Evolutionary conservation across 2,329 filamentous ascomycete species (phyloP), one percentile per base, ranked within the genome.

Genomic region (Penicillium sp.): DNA sequence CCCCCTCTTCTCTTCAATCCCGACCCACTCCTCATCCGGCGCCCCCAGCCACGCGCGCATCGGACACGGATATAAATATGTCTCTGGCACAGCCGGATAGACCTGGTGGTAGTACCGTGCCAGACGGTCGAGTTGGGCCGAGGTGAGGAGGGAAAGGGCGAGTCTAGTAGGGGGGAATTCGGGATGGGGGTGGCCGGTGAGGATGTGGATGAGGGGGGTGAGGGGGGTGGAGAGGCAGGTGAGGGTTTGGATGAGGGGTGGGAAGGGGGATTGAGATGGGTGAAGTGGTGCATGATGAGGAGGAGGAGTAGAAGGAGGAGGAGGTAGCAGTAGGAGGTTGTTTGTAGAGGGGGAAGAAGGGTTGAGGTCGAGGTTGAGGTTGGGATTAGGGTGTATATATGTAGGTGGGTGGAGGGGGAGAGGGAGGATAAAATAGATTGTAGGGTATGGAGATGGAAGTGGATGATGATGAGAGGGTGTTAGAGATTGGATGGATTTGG

Each of bases 101-200:
- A 68, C 61, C 46, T 75, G 72, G 48, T 75, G 70, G 50, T 69
- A 75, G 53, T 69, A 65, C 0, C 59, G 48, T 9, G 71, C 70
- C 1, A 75, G 64, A n/a, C 58, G 51, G 46, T 74, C 71, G 3
- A 73, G 63, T 51, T 73, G 67, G 1, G 50, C 36, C 9, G 63
- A 58, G 1, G 71, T 72, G 28, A 75, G 64, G 6, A 74, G 62
- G 46, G 73, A 66, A 54, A 66, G 74, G 18, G 68, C 57, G 0
- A 74, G 57, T 3, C 73, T 42, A 0, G 56, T 66, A 2, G 12
- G 43, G 0, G 72, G 72, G 50, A 73, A 74, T 4, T 59, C 49
- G 0, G 69, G 70, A 52, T 73, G 68, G 1, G 57, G 36, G 11
- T 54, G 55, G 34, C 67, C 71, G 2, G 58, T 41, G n/a, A 55